phyloP scores from a whole-genome alignment of 352 stramenopile species.

The Phytophthora boehmeriae region DNA sequence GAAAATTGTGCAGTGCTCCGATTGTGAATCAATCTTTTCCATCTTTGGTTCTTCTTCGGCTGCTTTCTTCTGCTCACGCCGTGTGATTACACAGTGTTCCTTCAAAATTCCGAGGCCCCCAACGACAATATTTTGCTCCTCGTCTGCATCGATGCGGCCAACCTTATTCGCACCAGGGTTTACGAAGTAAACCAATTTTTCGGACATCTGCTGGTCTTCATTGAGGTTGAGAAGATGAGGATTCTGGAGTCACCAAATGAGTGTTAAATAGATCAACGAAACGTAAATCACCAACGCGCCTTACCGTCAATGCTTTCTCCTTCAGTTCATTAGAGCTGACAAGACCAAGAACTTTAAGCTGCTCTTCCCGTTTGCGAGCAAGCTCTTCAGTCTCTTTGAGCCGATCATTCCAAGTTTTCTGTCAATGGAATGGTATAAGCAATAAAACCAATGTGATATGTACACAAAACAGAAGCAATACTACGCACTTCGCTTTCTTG shows the following conservation, averaged over 20 bases:
- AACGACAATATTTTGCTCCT: slow-evolving; percentile 80
- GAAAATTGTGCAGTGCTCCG: slow-evolving; percentile 19
- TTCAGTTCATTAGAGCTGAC: slow-evolving; percentile 64
- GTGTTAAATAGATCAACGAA: background rate
- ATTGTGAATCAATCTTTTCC: slow-evolving; percentile 1
- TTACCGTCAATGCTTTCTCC: slow-evolving; percentile 52
- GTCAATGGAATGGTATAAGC: background rate
- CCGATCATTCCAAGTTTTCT: slow-evolving; percentile 85
- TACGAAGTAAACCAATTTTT: slow-evolving; percentile 86
- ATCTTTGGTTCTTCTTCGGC: background rate
- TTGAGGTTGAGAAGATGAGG: slow-evolving; percentile 88
- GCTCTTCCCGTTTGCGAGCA: slow-evolving; percentile 76
- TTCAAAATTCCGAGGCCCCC: slow-evolving; percentile 80
- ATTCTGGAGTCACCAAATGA: slow-evolving; percentile 30
- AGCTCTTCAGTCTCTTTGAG: slow-evolving; percentile 86
- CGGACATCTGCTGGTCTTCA: slow-evolving; percentile 87
- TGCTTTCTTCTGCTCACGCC: slow-evolving; percentile 7
- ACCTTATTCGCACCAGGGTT: slow-evolving; percentile 59
- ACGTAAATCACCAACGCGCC: background rate
- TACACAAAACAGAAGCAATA: background rate
- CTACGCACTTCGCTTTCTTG: slow-evolving; percentile 69
- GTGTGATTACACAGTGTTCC: slow-evolving; percentile 65
- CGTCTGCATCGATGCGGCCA: slow-evolving; percentile 64
- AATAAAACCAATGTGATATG: background rate
- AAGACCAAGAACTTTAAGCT: slow-evolving; percentile 73